Evolutionary conservation across 805 yeast species (phyloP), one percentile per base, ranked within the genome.

Genomic region (Saccharomycopsis sp.): DNA sequence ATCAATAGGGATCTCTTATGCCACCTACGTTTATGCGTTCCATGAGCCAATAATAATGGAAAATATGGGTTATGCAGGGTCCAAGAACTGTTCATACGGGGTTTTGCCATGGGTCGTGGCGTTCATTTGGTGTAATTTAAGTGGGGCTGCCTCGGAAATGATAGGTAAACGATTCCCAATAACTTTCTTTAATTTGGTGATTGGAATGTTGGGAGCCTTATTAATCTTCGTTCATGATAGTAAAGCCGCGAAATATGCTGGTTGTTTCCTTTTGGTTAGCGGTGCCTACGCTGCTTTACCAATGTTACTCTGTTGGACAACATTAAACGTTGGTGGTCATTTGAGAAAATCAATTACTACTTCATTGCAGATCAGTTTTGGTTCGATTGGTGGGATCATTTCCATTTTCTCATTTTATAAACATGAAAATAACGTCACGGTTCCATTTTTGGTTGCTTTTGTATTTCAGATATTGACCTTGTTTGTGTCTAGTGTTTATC

Each of bases 241-340:
- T 2, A 60, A 64, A 71, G 59, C 64, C 23, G 53, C 59, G 20
- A 67, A 79, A 48, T 81, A 79, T 54, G 85, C 68, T 20, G 85
- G 81, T 1, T 72, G 80, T 54, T 81, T 80, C 68, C 58, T 47
- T 8, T 19, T 47, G 16, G 79, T 78, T 2, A 47, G 66, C 26
- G 86, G 87, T 4, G 62, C 75, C n/a, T 80, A 80, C 59, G 59
- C 77, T 4, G 74, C 75, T 17, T 79, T 81, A 83, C 87, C 87
- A 5, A 54, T 79, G 13, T 58, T 79, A 17, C 74, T 81, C 7
- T 79, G 86, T 62, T 79, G 85, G 86, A 61, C 73, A 19, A 69
- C 79, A 4, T 65, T 79, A 56, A 80, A 80, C 57, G 72, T 75
- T 47, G 71, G 75, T 6, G 84, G 85, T 6, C 86, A 80, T 56